A percentile compares a stretch with the other conserved stretches of the same genome.
Evolutionary conservation across 345 rosid species (phyloP).

Genomic region (Brassica juncea): DNA sequence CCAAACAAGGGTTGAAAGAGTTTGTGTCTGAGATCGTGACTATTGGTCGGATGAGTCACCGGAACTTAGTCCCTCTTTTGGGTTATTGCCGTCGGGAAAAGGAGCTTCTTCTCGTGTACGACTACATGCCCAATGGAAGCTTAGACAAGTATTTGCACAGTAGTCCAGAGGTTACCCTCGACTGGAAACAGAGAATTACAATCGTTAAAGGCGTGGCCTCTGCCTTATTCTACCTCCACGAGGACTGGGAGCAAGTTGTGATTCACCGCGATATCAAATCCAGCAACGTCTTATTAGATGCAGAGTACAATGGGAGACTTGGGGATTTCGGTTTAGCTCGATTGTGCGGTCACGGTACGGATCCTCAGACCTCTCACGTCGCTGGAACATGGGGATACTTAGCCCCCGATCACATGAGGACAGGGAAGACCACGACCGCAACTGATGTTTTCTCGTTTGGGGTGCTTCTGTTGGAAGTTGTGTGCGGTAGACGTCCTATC

Average conservation of each 20-base stretch:
- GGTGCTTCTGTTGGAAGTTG: constrained; percentile 71
- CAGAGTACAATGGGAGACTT: constrained; percentile 35
- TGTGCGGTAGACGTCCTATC: constrained; percentile 57
- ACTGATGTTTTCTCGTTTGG: constrained; percentile 90
- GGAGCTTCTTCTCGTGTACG: background rate
- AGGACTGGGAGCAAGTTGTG: background rate
- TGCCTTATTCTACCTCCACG: background rate
- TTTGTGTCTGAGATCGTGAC: constrained; percentile 84
- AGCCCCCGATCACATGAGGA: constrained; percentile 72
- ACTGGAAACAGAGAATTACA: constrained; percentile 74
- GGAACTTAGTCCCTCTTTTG: background rate
- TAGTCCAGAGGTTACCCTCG: constrained; percentile 48
- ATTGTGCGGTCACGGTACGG: constrained; percentile 64
- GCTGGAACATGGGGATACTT: constrained; percentile 84
- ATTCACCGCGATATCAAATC: background rate
- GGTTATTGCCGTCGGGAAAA: background rate
- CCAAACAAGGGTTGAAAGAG: constrained; percentile 82
- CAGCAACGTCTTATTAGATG: background rate
- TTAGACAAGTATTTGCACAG: constrained; percentile 53
- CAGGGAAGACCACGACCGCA: background rate
- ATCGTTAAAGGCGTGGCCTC: constrained; percentile 50
- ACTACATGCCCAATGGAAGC: background rate
- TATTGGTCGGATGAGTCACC: constrained; percentile 54
- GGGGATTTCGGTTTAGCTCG: constrained; percentile 76
- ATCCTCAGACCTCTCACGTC: constrained; percentile 68